These are phyloP conservation scores for Copromyces sp. DNA, from an alignment of 495 filamentous ascomycete species.

Conservation along the genomic window DNA sequence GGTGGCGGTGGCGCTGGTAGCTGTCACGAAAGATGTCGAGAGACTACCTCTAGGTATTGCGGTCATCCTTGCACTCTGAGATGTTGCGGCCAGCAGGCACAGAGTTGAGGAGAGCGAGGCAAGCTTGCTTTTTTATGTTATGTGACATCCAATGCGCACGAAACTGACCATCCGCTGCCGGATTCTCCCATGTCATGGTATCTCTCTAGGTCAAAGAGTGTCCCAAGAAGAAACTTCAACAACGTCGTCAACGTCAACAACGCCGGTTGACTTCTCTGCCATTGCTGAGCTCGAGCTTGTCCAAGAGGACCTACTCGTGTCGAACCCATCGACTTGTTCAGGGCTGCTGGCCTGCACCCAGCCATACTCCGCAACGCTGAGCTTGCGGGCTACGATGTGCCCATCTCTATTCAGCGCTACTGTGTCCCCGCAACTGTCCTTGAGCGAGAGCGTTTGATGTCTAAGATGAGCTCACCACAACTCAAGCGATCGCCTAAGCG, in stretches of 20 bases:
- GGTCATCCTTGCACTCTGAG: constrained; percentile 32
- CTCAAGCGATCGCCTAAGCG: neutral
- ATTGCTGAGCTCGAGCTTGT: constrained; percentile 46
- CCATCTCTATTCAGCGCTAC: constrained; percentile 83
- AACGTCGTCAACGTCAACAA: no score
- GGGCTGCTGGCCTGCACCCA: constrained; percentile 76
- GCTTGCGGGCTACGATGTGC: constrained; percentile 49
- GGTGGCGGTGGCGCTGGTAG: constrained; percentile 56
- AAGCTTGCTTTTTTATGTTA: constrained; percentile 51
- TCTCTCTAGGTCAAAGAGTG: neutral
- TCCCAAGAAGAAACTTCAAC: neutral
- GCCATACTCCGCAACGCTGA: constrained; percentile 67
- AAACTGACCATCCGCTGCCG: neutral
- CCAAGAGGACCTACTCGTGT: constrained; percentile 49
- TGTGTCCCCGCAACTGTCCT: constrained; percentile 44
- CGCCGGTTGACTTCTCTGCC: constrained; percentile 35
- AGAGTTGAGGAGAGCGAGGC: constrained; percentile 62
- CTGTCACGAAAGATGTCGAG: constrained; percentile 42
- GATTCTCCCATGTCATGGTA: neutral
- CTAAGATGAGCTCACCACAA: neutral
- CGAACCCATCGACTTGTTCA: constrained; percentile 49
- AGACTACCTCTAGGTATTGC: constrained; percentile 28
- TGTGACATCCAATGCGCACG: neutral
- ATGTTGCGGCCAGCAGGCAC: constrained; percentile 51
- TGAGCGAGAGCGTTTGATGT: neutral